Evolutionary conservation across 306 rosid genomes (phyloP).

Genomic region (Crataegus laevigata): DNA sequence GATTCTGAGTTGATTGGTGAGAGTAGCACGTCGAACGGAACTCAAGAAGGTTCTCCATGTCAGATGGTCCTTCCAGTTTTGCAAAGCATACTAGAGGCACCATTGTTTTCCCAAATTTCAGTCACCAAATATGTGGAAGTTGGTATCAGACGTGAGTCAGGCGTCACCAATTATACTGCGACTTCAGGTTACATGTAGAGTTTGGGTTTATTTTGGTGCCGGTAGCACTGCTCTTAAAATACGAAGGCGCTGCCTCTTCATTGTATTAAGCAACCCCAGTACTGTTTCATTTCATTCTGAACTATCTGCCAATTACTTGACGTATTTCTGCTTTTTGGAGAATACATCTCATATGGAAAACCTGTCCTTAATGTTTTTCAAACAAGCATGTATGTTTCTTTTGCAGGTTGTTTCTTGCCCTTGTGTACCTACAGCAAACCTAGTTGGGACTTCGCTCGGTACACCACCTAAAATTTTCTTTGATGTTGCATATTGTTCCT

Average conservation of each 20-base stretch:
- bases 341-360: not conserved
- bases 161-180: not conserved
- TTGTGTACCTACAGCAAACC: slow-evolving; percentile 96
- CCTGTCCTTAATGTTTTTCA: not conserved
- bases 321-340: not conserved
- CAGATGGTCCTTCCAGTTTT: slow-evolving; percentile 69
- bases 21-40: slow-evolving; percentile 35
- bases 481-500: not conserved
- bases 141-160: not conserved
- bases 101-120: too few relatives aligned
- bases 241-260: not conserved
- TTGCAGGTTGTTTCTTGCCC: slow-evolving; percentile 97
- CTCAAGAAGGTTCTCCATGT: slow-evolving; percentile 41
- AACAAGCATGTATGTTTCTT: not conserved
- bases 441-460: slow-evolving; percentile 97
- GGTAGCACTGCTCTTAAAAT: not conserved
- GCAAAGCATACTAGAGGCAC: slow-evolving; percentile 10
- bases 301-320: not conserved
- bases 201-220: not conserved
- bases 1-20: slow-evolving; percentile 38
- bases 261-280: not conserved
- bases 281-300: not conserved
- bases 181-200: not conserved
- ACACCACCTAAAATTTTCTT: slow-evolving; percentile 16
- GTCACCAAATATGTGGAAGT: not conserved